These are phyloP conservation scores for Uronychia binucleata DNA, from an alignment of 73 alveolate species.

Conservation along the genomic window DNA sequence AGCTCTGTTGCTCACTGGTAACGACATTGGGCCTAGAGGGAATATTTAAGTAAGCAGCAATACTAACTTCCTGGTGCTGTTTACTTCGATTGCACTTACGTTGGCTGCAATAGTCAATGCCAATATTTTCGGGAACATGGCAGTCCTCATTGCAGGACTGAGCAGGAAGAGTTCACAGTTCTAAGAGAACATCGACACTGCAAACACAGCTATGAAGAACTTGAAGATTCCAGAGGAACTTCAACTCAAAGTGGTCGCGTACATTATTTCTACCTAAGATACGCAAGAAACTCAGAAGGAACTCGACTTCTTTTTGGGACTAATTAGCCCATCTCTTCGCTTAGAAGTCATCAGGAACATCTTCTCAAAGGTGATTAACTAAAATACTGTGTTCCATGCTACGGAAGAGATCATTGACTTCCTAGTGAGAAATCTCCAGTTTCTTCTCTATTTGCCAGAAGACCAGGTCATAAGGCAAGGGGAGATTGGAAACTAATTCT, in stretches of 20 bases:
- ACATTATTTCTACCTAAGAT: constrained; percentile 8
- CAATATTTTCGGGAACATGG: constrained; percentile 34
- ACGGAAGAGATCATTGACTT: constrained; percentile 17
- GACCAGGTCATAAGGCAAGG: constrained; percentile 28
- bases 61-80: background rate
- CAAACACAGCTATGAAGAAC: constrained; percentile 35
- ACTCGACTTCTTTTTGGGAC: constrained; percentile 7
- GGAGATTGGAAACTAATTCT: constrained; percentile 15
- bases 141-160: constrained; percentile 15
- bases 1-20: constrained; percentile 29
- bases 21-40: constrained; percentile 23
- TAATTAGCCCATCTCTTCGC: constrained; percentile 36
- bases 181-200: constrained; percentile 36
- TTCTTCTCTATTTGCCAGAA: constrained; percentile 39
- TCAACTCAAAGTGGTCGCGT: constrained; percentile 1
- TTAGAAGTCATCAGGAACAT: background rate
- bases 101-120: constrained; percentile 47
- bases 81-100: too few relatives aligned
- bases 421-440: constrained; percentile 14
- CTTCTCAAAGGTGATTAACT: too few relatives aligned
- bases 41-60: background rate
- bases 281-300: constrained; percentile 14
- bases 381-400: constrained; percentile 12
- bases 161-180: constrained; percentile 13
- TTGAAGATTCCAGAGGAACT: constrained; percentile 17